Evolutionary conservation across 2,329 filamentous ascomycete genomes (phyloP).

Genomic region (Sodiomyces alkalinus): DNA sequence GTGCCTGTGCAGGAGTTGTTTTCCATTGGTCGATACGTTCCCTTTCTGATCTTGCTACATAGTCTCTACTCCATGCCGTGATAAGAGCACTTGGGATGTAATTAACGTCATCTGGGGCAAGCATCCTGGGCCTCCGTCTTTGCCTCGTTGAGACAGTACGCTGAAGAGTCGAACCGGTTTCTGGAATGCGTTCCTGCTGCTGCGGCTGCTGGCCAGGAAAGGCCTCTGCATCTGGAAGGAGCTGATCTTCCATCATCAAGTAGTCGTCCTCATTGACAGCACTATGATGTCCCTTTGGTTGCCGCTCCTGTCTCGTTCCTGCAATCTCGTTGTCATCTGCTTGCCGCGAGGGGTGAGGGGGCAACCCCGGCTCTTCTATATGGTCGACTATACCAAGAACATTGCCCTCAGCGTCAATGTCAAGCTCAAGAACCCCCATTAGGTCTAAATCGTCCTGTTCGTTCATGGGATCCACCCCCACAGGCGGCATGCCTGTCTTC

Average conservation of each 20-base stretch:
- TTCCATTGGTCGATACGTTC: constrained; percentile 13
- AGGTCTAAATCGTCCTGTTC: constrained; percentile 21
- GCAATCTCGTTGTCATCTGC: constrained; percentile 3
- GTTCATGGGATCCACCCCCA: constrained; percentile 15
- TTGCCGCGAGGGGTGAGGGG: constrained; percentile 16
- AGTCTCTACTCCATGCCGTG: neutral
- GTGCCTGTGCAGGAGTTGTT: constrained; percentile 20
- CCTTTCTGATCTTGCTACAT: constrained; percentile 26
- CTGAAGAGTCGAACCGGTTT: too few species aligned
- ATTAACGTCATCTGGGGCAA: too few species aligned
- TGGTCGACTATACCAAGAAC: constrained; percentile 23
- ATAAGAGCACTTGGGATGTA: too few species aligned
- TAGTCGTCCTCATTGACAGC: neutral
- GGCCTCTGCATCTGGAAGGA: constrained; percentile 20
- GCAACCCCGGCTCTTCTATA: constrained; percentile 25
- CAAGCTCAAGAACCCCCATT: constrained; percentile 26
- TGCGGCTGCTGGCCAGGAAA: constrained; percentile 13
- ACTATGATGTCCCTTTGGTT: neutral
- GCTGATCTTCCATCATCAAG: neutral
- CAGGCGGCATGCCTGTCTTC: constrained; percentile 8
- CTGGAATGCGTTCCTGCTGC: too few species aligned
- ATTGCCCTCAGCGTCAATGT: constrained; percentile 37
- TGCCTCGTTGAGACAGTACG: too few species aligned
- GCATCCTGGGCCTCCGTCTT: too few species aligned
- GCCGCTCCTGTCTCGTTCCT: too few species aligned